phyloP scores from a whole-genome alignment of 345 rosid genomes.

The Pseudoturritis turrita region DNA sequence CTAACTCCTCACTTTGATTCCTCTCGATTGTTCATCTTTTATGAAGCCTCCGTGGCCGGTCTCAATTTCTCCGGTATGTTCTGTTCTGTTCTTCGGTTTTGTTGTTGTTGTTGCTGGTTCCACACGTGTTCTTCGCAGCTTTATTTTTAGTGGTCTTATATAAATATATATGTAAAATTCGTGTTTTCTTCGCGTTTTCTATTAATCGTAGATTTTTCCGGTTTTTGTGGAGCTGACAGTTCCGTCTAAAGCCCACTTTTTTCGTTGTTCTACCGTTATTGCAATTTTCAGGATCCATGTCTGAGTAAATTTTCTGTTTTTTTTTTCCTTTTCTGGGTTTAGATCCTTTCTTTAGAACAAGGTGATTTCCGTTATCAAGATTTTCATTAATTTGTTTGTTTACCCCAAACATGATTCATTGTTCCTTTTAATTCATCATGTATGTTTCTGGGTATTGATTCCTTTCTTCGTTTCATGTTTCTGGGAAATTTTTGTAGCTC shows the following conservation, averaged over 20 bases:
- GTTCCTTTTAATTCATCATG: no score
- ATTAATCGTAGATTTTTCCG: slow-evolving; percentile 28
- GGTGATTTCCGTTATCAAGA: slow-evolving; percentile 42
- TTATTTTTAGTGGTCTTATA: slow-evolving; percentile 14
- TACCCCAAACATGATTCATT: no score
- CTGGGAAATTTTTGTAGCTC: background rate
- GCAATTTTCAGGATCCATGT: slow-evolving; percentile 13
- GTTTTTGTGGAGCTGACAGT: slow-evolving; percentile 21
- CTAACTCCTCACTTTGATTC: slow-evolving; percentile 17
- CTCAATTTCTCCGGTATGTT: slow-evolving; percentile 38
- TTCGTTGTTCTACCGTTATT: slow-evolving; percentile 3
- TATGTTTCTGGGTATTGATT: slow-evolving; percentile 3
- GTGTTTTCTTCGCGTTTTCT: slow-evolving; percentile 19
- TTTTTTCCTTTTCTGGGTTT: slow-evolving; percentile 26
- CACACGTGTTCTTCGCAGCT: slow-evolving; percentile 31
- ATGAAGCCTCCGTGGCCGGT: slow-evolving; percentile 60
- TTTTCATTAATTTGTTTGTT: no score
- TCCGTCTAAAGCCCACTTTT: slow-evolving; percentile 1
- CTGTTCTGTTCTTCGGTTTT: slow-evolving; percentile 15
- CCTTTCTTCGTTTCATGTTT: background rate
- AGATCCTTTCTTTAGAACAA: slow-evolving; percentile 39
- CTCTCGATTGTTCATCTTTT: slow-evolving; percentile 22
- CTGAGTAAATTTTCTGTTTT: slow-evolving; percentile 2
- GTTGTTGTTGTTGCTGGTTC: slow-evolving; percentile 22
- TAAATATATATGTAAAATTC: background rate